Evolutionary conservation across 2,329 filamentous ascomycete genomes (phyloP).

Genomic region (Xylariales sp.): DNA sequence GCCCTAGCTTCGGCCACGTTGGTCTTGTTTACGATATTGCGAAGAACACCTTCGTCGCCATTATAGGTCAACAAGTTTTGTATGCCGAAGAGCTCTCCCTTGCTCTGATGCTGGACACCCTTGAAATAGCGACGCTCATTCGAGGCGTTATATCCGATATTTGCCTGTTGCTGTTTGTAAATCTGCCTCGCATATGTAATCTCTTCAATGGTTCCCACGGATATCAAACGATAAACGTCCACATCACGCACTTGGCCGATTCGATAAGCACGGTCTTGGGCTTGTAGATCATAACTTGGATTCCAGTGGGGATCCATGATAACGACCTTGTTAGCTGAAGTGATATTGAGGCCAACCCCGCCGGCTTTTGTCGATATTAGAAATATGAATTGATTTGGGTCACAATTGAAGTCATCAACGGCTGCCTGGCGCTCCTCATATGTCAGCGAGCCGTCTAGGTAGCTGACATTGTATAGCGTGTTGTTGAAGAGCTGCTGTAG

Average conservation of each 20-base stretch:
- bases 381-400: slow-evolving; percentile 90
- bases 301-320: slow-evolving; percentile 99
- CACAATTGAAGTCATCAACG: slow-evolving; percentile 92
- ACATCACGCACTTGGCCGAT: slow-evolving; percentile 94
- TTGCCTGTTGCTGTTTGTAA: slow-evolving; percentile 99
- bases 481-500: slow-evolving; percentile 86
- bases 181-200: slow-evolving; percentile 97
- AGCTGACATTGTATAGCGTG: slow-evolving; percentile 91
- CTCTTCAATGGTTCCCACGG: slow-evolving; percentile 93
- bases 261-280: slow-evolving; percentile 94
- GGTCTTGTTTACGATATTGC: slow-evolving; percentile 98
- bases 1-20: slow-evolving; percentile 94
- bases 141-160: slow-evolving; percentile 94
- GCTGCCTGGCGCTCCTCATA: slow-evolving; percentile 84
- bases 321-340: slow-evolving; percentile 97
- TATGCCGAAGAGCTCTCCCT: slow-evolving; percentile 94
- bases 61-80: slow-evolving; percentile 87
- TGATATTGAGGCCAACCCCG: slow-evolving; percentile 95
- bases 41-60: slow-evolving; percentile 80
- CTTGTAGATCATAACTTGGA: slow-evolving; percentile 91
- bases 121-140: slow-evolving; percentile 95
- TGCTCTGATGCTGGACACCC: slow-evolving; percentile 89
- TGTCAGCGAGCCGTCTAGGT: slow-evolving; percentile 85
- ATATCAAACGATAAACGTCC: slow-evolving; percentile 92
- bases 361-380: slow-evolving; percentile 94